A percentile compares a stretch with the other conserved stretches of the same genome.
phyloP scores from a whole-genome alignment of 2,329 filamentous ascomycete genomes.

The Fusarium nisikadoi region DNA sequence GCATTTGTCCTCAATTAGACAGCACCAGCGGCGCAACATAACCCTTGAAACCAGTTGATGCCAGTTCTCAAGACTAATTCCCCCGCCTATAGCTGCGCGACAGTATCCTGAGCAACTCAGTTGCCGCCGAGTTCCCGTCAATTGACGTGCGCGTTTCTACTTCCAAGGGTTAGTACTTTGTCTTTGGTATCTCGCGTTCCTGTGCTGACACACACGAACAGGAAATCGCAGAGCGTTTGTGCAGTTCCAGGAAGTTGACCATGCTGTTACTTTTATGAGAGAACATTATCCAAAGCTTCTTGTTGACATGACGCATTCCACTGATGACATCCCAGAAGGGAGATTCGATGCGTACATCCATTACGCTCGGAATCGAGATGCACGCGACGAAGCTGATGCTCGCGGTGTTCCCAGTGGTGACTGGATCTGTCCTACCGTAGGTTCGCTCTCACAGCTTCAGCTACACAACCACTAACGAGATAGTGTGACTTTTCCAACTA shows the following conservation, averaged over 20 bases:
- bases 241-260: conserved; percentile 53
- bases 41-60: conserved; percentile 17
- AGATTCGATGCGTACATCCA: conserved; percentile 53
- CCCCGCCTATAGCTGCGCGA: conserved; percentile 50
- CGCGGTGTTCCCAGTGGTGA: conserved; percentile 39
- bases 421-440: conserved; percentile 52
- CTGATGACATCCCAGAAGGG: conserved; percentile 54
- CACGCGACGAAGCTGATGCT: conserved; percentile 45
- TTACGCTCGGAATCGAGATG: conserved; percentile 54
- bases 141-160: conserved; percentile 54
- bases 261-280: conserved; percentile 56
- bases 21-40: conserved; percentile 10
- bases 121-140: conserved; percentile 50
- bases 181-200: background rate
- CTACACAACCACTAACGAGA: conserved; percentile 25
- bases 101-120: conserved; percentile 48
- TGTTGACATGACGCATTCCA: conserved; percentile 50
- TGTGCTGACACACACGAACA: conserved; percentile 40
- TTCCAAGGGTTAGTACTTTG: conserved; percentile 46
- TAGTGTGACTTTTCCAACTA: conserved; percentile 56
- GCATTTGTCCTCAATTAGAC: conserved; percentile 6
- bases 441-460: conserved; percentile 2
- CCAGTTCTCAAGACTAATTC: conserved; percentile 43
- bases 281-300: conserved; percentile 55
- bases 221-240: conserved; percentile 56